Percentiles rank a stretch among this genome's conserved stretches.
phyloP scores from a whole-genome alignment of 1,139 yeast species.

The Suhomyces yuchorum region DNA sequence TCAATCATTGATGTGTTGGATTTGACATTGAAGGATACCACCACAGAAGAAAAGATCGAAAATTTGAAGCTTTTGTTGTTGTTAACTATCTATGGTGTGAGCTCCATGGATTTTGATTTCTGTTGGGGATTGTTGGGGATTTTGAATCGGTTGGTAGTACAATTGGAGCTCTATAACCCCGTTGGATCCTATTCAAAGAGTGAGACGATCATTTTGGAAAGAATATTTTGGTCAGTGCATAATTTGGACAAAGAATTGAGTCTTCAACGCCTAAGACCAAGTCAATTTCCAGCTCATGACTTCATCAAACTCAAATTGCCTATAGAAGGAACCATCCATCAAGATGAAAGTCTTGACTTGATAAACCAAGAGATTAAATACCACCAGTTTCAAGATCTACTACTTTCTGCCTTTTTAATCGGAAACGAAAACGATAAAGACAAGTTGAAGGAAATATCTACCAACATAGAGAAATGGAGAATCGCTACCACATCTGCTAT shows the following conservation, averaged over 20 bases:
- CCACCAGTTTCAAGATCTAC: slow-evolving; percentile 23
- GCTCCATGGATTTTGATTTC: slow-evolving; percentile 29
- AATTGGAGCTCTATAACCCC: slow-evolving; percentile 26
- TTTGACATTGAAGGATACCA: slow-evolving; percentile 28
- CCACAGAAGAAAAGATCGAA: slow-evolving; percentile 23
- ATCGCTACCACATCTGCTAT: slow-evolving; percentile 31
- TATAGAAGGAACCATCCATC: slow-evolving; percentile 13
- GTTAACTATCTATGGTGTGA: slow-evolving; percentile 34
- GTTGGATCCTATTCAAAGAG: background rate
- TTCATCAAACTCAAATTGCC: slow-evolving; percentile 23
- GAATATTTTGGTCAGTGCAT: slow-evolving; percentile 43
- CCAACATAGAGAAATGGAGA: slow-evolving; percentile 42
- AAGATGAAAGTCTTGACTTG: slow-evolving; percentile 25
- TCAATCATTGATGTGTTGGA: slow-evolving; percentile 39
- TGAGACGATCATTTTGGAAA: slow-evolving; percentile 14
- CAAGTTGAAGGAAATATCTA: slow-evolving; percentile 24
- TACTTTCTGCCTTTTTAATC: slow-evolving; percentile 17
- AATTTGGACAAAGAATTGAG: slow-evolving; percentile 45
- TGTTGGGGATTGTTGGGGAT: slow-evolving; percentile 43
- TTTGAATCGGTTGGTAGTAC: slow-evolving; percentile 32
- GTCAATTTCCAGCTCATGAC: slow-evolving; percentile 33
- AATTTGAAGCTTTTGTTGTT: slow-evolving; percentile 33
- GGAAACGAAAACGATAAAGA: slow-evolving; percentile 9
- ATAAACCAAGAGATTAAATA: slow-evolving; percentile 26
- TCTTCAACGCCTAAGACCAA: slow-evolving; percentile 35